Evolutionary conservation across 2,329 filamentous ascomycete genomes (phyloP).

Genomic region (Purpureocillium takamizusanense): DNA sequence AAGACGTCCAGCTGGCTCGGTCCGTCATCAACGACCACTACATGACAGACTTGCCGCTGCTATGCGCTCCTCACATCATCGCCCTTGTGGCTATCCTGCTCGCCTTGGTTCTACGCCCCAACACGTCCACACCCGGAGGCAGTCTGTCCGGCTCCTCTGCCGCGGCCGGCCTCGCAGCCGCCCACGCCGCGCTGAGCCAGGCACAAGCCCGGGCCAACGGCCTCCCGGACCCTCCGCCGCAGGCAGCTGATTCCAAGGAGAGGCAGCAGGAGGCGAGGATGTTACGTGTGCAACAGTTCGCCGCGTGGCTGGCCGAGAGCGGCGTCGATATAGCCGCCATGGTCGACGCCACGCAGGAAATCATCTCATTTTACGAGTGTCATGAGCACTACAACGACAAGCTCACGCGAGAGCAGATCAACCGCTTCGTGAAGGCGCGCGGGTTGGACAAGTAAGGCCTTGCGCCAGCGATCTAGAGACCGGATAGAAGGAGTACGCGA

Average conservation of each 20-base stretch:
- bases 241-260: conserved; percentile 29
- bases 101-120: conserved; percentile 70
- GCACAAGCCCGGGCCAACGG: conserved; percentile 25
- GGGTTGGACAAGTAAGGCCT: conserved; percentile 39
- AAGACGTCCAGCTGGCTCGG: conserved; percentile 70
- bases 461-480: too few species aligned
- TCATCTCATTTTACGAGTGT: conserved; percentile 79
- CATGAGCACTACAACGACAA: conserved; percentile 54
- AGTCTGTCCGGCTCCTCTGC: conserved; percentile 18
- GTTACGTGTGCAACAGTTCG: conserved; percentile 55
- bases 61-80: conserved; percentile 78
- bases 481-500: too few species aligned
- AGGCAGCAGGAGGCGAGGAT: conserved; percentile 46
- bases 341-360: conserved; percentile 83
- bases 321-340: conserved; percentile 76
- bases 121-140: conserved; percentile 19
- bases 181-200: conserved; percentile 38
- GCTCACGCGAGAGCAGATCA: conserved; percentile 47
- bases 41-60: conserved; percentile 80
- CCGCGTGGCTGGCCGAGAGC: conserved; percentile 79
- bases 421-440: conserved; percentile 49
- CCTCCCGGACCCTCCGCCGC: conserved; percentile 3
- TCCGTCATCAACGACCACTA: conserved; percentile 87
- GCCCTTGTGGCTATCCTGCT: conserved; percentile 82
- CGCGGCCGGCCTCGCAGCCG: conserved; percentile 37